A percentile compares a stretch with the other conserved stretches of the same genome.
phyloP scores from a whole-genome alignment of 306 rosid genomes.

The Aeschynomene evenia region DNA sequence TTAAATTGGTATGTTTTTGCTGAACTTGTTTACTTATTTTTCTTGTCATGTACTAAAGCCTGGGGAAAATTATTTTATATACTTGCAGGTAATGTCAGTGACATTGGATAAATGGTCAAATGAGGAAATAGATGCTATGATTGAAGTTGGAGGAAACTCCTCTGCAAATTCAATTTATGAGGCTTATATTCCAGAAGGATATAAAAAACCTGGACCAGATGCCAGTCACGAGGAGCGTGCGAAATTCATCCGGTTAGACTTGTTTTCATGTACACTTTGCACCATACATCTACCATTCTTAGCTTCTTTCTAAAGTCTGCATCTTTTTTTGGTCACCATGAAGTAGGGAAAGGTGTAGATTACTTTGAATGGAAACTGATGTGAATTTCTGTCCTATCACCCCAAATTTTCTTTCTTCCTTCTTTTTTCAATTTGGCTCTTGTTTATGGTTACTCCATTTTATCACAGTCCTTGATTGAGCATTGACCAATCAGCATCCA shows the following conservation, averaged over 20 bases:
- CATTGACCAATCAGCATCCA: neutral
- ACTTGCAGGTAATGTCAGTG: slow-evolving; percentile 75
- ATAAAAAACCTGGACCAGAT: slow-evolving; percentile 74
- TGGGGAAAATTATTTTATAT: slow-evolving; percentile 25
- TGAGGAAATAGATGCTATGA: slow-evolving; percentile 82
- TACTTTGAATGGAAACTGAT: neutral
- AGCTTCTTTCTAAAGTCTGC: slow-evolving; percentile 1
- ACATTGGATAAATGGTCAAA: slow-evolving; percentile 90
- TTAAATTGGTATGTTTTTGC: neutral
- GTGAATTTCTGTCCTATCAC: neutral
- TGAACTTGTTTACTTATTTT: neutral
- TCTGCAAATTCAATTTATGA: slow-evolving; percentile 91
- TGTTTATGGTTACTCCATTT: slow-evolving; percentile 3
- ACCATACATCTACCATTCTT: slow-evolving; percentile 4
- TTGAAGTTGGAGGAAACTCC: slow-evolving; percentile 93
- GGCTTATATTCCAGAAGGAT: slow-evolving; percentile 79
- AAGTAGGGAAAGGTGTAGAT: neutral
- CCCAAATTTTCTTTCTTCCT: neutral
- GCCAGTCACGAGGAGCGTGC: slow-evolving; percentile 70
- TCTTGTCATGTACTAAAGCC: neutral
- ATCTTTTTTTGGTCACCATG: slow-evolving; percentile 9
- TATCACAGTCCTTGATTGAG: neutral
- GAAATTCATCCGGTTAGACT: slow-evolving; percentile 76
- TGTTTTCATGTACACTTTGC: neutral
- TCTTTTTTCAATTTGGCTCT: too few relatives aligned